Evolutionary conservation across 805 yeast genomes (phyloP), one percentile per base, ranked within the genome.

Genomic region (Candida morakotiae): DNA sequence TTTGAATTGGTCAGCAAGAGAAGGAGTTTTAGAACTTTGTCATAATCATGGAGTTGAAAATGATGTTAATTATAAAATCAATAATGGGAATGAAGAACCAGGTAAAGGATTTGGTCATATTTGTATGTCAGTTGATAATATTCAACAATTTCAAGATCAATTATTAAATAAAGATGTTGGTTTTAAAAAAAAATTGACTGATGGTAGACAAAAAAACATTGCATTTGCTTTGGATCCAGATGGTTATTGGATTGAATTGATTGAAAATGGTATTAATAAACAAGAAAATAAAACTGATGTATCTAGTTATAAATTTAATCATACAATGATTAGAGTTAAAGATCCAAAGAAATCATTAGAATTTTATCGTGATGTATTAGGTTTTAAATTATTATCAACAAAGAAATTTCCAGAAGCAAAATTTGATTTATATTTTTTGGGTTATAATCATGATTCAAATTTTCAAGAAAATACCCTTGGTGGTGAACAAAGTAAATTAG

Each of bases 141-240:
- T 91, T 40, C 79, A 63, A 37, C 73, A 56, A 9, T 65, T 80
- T 5, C 87, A 91, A 59, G 62, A 64, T 28, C 58, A 66, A 19
- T 68, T 91, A 42, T 75, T 82, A 45, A 58, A 60, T 1, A 66
- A 71, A 31, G 84, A 82, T 15, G 96, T 83, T 38, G 56, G 62
- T 35, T 91, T 91, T 70, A 77, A 89, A 64, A 93, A 91, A 71
- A 85, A 71, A 55, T 68, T 89, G 47, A 61, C 77, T 26, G 98
- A 91, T 56, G 98, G 98, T 25, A 80, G 96, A 62, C 96, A 87
- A 64, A 81, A 80, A 61, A 74, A 87, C 60, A 89, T 93, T 66
- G 98, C 98, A 0, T 93, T 91, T 62, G 95, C 83, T 5, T 74
- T 89, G 49, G 98, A 93, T 54, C 97, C 98, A 5, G 91, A 91